Percentiles rank a stretch among this genome's conserved stretches.
phyloP scores from a whole-genome alignment of 441 rosid genomes.

The Adansonia gregorii region DNA sequence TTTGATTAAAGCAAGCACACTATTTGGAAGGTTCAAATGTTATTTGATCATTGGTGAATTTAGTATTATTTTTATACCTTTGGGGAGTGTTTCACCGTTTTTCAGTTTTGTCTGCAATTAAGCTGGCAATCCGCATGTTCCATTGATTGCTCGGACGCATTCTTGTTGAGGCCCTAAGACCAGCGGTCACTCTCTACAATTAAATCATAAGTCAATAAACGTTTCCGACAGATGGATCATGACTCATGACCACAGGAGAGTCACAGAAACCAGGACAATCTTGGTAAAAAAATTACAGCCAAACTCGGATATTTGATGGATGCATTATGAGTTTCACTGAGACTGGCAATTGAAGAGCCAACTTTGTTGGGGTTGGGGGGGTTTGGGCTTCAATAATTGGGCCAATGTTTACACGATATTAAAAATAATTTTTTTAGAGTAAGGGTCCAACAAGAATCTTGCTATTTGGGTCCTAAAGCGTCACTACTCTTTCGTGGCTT shows the following conservation, averaged over 20 bases:
- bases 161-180: background rate
- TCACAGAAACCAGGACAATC: background rate
- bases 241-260: background rate
- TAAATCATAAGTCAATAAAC: background rate
- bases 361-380: no score
- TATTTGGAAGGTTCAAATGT: background rate
- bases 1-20: conserved; percentile 17
- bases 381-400: no score
- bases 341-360: no score
- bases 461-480: no score
- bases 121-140: background rate
- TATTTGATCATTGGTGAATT: background rate
- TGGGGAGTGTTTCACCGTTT: background rate
- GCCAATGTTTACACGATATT: no score
- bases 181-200: background rate
- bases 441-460: no score
- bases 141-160: background rate
- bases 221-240: background rate
- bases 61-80: background rate
- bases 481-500: no score
- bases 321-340: no score
- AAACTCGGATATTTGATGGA: no score
- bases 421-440: no score
- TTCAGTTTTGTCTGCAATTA: conserved; percentile 8
- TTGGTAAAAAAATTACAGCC: no score